phyloP scores from a whole-genome alignment of 2,329 filamentous ascomycete genomes.

The Pleomassaria siparia region DNA sequence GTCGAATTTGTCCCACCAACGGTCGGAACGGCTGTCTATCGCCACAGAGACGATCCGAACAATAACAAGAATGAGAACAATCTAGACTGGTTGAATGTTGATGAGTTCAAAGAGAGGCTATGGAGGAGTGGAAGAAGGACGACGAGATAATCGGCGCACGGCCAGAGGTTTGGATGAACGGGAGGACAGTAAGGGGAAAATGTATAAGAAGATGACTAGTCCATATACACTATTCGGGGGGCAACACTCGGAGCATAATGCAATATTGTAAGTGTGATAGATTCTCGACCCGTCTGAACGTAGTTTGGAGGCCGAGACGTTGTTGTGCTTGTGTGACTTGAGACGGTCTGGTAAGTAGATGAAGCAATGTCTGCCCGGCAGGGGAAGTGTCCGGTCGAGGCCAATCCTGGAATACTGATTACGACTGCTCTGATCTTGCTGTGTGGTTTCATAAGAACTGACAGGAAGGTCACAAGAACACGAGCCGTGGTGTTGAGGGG shows the following conservation, averaged over 20 bases:
- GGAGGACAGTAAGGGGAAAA: slow-evolving; percentile 43
- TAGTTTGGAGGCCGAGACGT: too few species aligned
- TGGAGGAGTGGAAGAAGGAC: slow-evolving; percentile 49
- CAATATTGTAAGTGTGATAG: too few species aligned
- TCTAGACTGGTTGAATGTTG: slow-evolving; percentile 50
- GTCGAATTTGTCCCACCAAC: slow-evolving; percentile 60
- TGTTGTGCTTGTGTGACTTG: too few species aligned
- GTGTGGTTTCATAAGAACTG: too few species aligned
- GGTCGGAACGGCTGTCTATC: slow-evolving; percentile 58
- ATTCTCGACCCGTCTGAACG: too few species aligned
- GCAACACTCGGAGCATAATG: too few species aligned
- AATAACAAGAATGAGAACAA: slow-evolving; percentile 63
- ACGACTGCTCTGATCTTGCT: too few species aligned
- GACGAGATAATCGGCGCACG: slow-evolving; percentile 55
- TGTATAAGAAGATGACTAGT: slow-evolving; percentile 27
- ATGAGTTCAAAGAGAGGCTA: slow-evolving; percentile 58
- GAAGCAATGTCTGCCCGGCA: too few species aligned
- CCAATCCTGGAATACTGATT: too few species aligned
- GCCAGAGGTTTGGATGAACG: slow-evolving; percentile 47
- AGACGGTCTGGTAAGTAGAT: too few species aligned
- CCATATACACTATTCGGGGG: background rate
- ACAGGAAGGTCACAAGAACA: background rate
- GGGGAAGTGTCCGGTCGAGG: too few species aligned
- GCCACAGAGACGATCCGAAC: slow-evolving; percentile 57
- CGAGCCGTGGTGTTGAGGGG: background rate